Evolutionary conservation across 192 early-diverging fungal genomes (phyloP).

Genomic region (Anaeromyces robustus): DNA sequence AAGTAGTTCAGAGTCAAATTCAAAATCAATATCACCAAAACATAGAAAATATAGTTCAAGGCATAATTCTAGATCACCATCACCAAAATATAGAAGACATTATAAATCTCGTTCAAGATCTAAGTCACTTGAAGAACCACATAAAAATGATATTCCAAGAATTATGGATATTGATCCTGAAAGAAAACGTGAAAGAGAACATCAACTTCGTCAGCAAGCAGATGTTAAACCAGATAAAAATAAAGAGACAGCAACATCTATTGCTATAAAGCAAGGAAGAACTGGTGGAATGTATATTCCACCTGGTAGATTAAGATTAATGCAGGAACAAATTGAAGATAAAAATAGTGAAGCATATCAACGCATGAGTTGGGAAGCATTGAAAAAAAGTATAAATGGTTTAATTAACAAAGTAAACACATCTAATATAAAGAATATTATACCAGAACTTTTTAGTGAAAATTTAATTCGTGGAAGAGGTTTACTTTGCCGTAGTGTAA

Average conservation of each 20-base stretch:
- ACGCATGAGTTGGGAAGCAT: conserved; percentile 81
- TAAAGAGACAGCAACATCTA: background rate
- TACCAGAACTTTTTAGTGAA: conserved; percentile 76
- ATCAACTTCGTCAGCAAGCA: background rate
- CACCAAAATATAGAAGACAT: background rate
- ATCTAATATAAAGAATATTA: conserved; percentile 76
- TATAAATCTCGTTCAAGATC: background rate
- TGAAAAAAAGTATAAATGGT: conserved; percentile 90
- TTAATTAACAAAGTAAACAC: conserved; percentile 89
- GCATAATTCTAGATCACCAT: background rate
- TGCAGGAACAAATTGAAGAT: conserved; percentile 54
- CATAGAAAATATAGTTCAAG: background rate
- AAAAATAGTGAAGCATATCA: conserved; percentile 55
- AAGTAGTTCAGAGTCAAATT: background rate
- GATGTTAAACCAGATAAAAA: background rate
- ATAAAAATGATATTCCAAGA: background rate
- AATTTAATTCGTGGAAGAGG: conserved; percentile 87
- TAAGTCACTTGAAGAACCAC: background rate
- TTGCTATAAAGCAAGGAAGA: conserved; percentile 11
- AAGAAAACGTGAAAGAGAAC: background rate
- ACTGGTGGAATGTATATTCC: conserved; percentile 73
- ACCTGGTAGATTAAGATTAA: conserved; percentile 55
- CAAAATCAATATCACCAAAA: background rate
- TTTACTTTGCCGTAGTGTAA: conserved; percentile 64
- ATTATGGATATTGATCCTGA: background rate